Percentiles rank a stretch among this genome's conserved stretches.
phyloP scores from a whole-genome alignment of 2,329 filamentous ascomycete species.

The Sporothrix protearum region DNA sequence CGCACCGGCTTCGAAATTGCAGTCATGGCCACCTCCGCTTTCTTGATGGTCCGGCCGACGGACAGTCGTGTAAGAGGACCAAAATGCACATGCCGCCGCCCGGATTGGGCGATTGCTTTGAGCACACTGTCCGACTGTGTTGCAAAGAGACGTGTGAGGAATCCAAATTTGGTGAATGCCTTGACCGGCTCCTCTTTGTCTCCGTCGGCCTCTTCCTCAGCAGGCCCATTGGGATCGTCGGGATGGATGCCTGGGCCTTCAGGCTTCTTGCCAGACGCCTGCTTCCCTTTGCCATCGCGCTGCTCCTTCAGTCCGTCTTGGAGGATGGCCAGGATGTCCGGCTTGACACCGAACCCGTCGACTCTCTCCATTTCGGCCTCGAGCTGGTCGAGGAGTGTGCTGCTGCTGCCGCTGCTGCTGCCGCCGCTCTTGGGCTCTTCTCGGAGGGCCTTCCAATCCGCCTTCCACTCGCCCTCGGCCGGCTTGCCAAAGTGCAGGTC shows the following conservation, averaged over 20 bases:
- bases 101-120: conserved; percentile 63
- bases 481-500: conserved; percentile 56
- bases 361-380: conserved; percentile 25
- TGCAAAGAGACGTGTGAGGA: conserved; percentile 58
- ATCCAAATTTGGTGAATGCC: conserved; percentile 58
- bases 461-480: conserved; percentile 49
- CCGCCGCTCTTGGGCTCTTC: background rate
- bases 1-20: conserved; percentile 35
- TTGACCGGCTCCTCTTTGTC: conserved; percentile 37
- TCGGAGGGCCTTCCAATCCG: conserved; percentile 44
- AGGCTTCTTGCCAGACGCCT: background rate
- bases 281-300: background rate
- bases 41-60: conserved; percentile 45
- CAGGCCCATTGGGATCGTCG: conserved; percentile 21
- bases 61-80: conserved; percentile 51
- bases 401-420: background rate
- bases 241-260: conserved; percentile 27
- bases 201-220: conserved; percentile 26
- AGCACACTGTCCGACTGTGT: conserved; percentile 61
- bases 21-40: conserved; percentile 58
- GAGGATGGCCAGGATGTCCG: conserved; percentile 21
- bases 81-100: conserved; percentile 65
- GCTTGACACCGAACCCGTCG: conserved; percentile 14
- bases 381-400: conserved; percentile 40
- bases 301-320: background rate